Evolutionary conservation across 345 rosid genomes (phyloP).

Genomic region (Citrus cavaleriei): DNA sequence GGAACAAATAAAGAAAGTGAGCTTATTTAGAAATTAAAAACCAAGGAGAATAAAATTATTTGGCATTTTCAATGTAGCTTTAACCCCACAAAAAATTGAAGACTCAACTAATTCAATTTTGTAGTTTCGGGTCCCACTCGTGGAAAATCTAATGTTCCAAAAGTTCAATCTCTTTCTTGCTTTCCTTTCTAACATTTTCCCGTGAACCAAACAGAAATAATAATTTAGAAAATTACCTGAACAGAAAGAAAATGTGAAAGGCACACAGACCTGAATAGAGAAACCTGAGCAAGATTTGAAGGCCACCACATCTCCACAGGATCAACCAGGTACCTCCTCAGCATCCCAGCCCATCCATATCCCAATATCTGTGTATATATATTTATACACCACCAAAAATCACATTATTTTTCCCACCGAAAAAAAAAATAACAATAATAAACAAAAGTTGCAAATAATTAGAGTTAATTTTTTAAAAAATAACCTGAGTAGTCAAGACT

Average conservation of each 20-base stretch:
- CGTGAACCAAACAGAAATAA: conserved; percentile 18
- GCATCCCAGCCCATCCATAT: conserved; percentile 99
- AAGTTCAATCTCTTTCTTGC: background rate
- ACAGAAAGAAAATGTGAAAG: background rate
- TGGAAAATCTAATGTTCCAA: conserved; percentile 12
- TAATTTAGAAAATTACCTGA: background rate
- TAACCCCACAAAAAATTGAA: conserved; percentile 7
- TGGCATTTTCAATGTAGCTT: background rate
- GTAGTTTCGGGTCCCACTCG: conserved; percentile 4
- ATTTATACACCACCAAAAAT: too few species aligned
- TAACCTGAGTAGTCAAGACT: conserved; percentile 88
- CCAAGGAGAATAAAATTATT: background rate
- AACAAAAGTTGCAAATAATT: background rate
- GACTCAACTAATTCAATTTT: background rate
- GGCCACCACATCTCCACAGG: conserved; percentile 99
- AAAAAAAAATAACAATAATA: background rate
- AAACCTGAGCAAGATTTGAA: conserved; percentile 95
- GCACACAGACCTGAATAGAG: conserved; percentile 72
- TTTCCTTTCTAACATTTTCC: conserved; percentile 11
- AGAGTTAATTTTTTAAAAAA: background rate
- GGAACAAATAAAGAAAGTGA: background rate
- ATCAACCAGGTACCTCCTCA: conserved; percentile 91
- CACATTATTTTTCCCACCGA: background rate
- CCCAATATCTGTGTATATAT: conserved; percentile 56
- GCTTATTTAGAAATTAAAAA: too few species aligned